phyloP scores from a whole-genome alignment of 2,329 filamentous ascomycete genomes.

The Eurotiales sp. region DNA sequence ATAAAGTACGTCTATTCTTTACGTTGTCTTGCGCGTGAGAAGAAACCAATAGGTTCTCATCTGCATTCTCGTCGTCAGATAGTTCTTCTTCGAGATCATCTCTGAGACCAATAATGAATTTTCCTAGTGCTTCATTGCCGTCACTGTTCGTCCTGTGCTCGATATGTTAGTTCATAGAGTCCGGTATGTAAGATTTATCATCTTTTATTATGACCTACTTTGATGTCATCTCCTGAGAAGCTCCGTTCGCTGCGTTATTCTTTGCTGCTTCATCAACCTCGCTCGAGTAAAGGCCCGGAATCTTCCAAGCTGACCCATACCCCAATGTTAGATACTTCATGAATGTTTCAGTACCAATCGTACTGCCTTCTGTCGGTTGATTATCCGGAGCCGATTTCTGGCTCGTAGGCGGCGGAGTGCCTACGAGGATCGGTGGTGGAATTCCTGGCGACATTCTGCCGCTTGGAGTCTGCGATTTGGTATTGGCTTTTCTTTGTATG shows the following conservation, averaged over 20 bases:
- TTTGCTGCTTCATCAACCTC: conserved; percentile 22
- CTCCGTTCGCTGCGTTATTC: background rate
- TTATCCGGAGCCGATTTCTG: conserved; percentile 20
- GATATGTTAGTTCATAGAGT: background rate
- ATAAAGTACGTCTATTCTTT: conserved; percentile 29
- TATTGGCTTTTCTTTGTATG: conserved; percentile 10
- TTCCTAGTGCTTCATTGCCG: conserved; percentile 23
- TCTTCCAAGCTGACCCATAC: conserved; percentile 47
- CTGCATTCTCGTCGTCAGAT: conserved; percentile 30
- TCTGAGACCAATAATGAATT: conserved; percentile 42
- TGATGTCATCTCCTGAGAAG: background rate
- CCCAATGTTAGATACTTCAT: conserved; percentile 50
- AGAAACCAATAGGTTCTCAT: conserved; percentile 20
- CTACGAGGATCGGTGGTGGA: conserved; percentile 40
- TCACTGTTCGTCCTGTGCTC: conserved; percentile 4
- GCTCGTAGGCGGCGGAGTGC: conserved; percentile 16
- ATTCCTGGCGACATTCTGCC: conserved; percentile 37
- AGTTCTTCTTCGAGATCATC: conserved; percentile 39
- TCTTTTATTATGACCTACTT: conserved; percentile 1
- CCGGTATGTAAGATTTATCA: background rate
- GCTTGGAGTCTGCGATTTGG: conserved; percentile 20
- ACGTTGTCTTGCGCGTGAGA: conserved; percentile 20
- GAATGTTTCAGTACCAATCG: conserved; percentile 42
- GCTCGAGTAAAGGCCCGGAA: conserved; percentile 29
- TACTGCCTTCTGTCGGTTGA: conserved; percentile 24